Evolutionary conservation across 108 stramenopile species (phyloP).

Genomic region (Nitzschia sp.): DNA sequence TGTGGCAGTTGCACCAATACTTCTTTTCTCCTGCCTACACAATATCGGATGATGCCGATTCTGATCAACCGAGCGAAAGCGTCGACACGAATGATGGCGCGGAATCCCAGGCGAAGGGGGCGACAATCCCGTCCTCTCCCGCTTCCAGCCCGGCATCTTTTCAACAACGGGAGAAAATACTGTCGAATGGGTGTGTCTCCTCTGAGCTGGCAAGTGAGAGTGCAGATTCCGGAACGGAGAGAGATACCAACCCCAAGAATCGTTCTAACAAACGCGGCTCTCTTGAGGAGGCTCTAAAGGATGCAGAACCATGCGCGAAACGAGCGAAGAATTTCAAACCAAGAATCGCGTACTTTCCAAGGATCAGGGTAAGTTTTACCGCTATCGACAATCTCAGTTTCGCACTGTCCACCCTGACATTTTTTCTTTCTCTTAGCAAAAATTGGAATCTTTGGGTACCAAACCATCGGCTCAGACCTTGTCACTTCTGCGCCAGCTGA

Average conservation of each 20-base stretch:
- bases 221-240: neutral
- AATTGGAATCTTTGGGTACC: constrained; percentile 58
- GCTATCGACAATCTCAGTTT: neutral
- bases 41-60: constrained; percentile 35
- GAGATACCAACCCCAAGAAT: constrained; percentile 32
- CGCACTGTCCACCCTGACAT: neutral
- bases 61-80: constrained; percentile 15
- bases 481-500: constrained; percentile 67
- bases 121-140: neutral
- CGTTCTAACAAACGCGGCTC: constrained; percentile 53
- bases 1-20: constrained; percentile 78
- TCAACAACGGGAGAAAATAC: neutral
- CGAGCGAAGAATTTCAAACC: constrained; percentile 66
- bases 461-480: constrained; percentile 66
- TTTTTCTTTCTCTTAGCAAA: constrained; percentile 55
- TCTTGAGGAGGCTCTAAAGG: constrained; percentile 40
- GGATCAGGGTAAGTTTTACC: constrained; percentile 55
- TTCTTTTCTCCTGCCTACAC: constrained; percentile 70
- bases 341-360: constrained; percentile 76
- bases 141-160: neutral
- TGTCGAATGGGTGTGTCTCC: neutral
- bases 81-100: neutral
- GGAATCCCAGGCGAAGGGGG: neutral
- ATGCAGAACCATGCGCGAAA: constrained; percentile 54
- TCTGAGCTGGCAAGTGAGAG: constrained; percentile 4